Conservation (phyloP, 176 grass and related monocot genomes). For the barley (Hordeum vulgare) region DNA sequence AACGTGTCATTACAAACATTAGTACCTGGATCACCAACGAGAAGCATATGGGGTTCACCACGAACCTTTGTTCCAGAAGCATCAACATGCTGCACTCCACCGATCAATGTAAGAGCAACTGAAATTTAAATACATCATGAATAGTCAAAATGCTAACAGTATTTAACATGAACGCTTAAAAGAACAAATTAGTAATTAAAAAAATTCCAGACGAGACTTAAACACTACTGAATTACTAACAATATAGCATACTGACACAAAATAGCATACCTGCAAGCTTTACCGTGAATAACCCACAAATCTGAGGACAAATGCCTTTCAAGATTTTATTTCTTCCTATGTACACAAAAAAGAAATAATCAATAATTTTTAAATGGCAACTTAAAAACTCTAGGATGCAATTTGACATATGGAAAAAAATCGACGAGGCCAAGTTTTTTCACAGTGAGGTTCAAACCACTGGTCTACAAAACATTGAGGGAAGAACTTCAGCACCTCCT, state of each 20-base stretch:
- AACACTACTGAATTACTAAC: background rate
- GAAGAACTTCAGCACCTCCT: slow-evolving; percentile 33
- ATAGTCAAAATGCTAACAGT: background rate
- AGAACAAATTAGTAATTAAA: background rate
- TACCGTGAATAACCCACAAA: slow-evolving; percentile 91
- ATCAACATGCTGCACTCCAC: slow-evolving; percentile 87
- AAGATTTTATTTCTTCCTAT: slow-evolving; percentile 87
- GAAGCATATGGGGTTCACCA: slow-evolving; percentile 97
- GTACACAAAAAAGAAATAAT: background rate
- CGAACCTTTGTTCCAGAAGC: slow-evolving; percentile 87
- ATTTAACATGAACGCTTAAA: background rate
- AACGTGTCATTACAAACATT: background rate
- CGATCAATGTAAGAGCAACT: slow-evolving; percentile 97
- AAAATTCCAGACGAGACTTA: background rate
- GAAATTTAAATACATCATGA: slow-evolving; percentile 27
- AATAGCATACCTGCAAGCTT: slow-evolving; percentile 76
- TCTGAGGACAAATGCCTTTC: slow-evolving; percentile 76
- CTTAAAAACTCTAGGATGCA: background rate
- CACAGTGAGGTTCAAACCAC: background rate
- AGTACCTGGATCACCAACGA: slow-evolving; percentile 96
- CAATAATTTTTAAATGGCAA: slow-evolving; percentile 1
- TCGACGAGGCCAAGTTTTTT: too few relatives aligned
- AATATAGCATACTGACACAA: slow-evolving; percentile 11
- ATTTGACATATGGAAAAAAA: background rate
- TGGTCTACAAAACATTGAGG: background rate